Percentiles rank a stretch among this genome's conserved stretches.
phyloP scores from a whole-genome alignment of 305 asterid genomes.

The Fraxinus baroniana region DNA sequence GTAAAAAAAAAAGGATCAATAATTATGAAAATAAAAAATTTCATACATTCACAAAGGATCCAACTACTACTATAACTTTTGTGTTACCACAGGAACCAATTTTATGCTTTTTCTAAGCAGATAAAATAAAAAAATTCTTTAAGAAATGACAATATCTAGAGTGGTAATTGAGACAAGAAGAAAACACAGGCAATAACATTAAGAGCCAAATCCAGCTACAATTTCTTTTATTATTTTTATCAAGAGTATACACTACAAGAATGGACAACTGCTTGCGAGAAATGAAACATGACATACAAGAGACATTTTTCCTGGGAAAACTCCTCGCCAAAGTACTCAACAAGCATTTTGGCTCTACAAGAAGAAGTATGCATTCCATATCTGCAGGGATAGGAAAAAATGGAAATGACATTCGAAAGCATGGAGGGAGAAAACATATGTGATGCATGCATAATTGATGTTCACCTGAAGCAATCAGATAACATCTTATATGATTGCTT shows the following conservation, averaged over 20 bases:
- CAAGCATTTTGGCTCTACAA: slow-evolving; percentile 72
- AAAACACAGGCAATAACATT: slow-evolving; percentile 4
- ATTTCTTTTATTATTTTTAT: background rate
- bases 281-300: slow-evolving; percentile 45
- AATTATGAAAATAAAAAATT: background rate
- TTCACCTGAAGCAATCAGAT: slow-evolving; percentile 75
- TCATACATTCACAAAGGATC: background rate
- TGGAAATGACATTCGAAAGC: slow-evolving; percentile 19
- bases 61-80: background rate
- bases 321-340: slow-evolving; percentile 77
- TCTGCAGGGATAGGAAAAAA: slow-evolving; percentile 43
- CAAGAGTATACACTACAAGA: background rate
- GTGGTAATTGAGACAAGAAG: slow-evolving; percentile 2
- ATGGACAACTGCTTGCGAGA: background rate
- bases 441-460: slow-evolving; percentile 9
- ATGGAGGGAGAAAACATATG: slow-evolving; percentile 6
- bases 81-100: background rate
- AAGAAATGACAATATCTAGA: slow-evolving; percentile 4
- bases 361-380: slow-evolving; percentile 59
- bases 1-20: background rate
- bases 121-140: background rate
- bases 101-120: slow-evolving; percentile 1
- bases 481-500: slow-evolving; percentile 69
- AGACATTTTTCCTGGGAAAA: slow-evolving; percentile 53
- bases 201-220: background rate